Percentiles rank a stretch among this genome's conserved stretches.
phyloP scores from a whole-genome alignment of 2,329 filamentous ascomycete species.

The Seiridium cupressi region DNA sequence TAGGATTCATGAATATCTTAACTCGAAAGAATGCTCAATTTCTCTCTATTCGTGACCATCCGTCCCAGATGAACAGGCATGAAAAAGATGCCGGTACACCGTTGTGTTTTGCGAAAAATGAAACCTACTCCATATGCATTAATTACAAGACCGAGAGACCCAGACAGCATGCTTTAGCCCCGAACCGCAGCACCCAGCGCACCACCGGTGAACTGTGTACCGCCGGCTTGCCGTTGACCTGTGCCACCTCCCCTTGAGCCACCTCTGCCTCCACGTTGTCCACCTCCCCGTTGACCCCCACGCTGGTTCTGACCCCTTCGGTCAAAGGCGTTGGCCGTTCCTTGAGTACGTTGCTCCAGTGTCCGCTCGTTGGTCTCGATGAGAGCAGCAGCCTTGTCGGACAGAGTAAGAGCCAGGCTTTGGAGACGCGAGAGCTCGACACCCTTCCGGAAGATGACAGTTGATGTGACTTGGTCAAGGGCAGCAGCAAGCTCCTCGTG shows the following conservation, averaged over 20 bases:
- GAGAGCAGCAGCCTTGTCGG: slow-evolving; percentile 92
- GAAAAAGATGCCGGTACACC: slow-evolving; percentile 6
- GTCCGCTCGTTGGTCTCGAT: slow-evolving; percentile 98
- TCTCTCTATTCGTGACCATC: slow-evolving; percentile 8
- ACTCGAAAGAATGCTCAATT: slow-evolving; percentile 4
- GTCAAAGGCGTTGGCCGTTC: slow-evolving; percentile 93
- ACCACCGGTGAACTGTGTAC: slow-evolving; percentile 79
- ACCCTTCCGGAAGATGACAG: slow-evolving; percentile 98
- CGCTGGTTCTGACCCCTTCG: slow-evolving; percentile 76
- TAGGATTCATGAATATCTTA: background rate
- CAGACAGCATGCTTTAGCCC: slow-evolving; percentile 38
- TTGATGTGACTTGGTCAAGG: slow-evolving; percentile 94
- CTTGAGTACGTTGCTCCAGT: slow-evolving; percentile 93
- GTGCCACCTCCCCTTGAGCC: slow-evolving; percentile 51
- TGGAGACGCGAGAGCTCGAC: slow-evolving; percentile 96
- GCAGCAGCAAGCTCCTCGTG: slow-evolving; percentile 97
- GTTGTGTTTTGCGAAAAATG: slow-evolving; percentile 9
- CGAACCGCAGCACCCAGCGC: slow-evolving; percentile 69
- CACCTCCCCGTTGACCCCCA: slow-evolving; percentile 55
- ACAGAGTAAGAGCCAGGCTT: slow-evolving; percentile 88
- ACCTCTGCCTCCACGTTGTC: slow-evolving; percentile 47
- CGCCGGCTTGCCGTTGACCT: slow-evolving; percentile 66
- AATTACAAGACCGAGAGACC: slow-evolving; percentile 24
- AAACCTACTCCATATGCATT: slow-evolving; percentile 15
- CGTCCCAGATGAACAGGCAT: slow-evolving; percentile 4